These are phyloP conservation scores for Mycena kentingensis DNA, from an alignment of 768 basidiomycete genomes.

Conservation along the genomic window DNA sequence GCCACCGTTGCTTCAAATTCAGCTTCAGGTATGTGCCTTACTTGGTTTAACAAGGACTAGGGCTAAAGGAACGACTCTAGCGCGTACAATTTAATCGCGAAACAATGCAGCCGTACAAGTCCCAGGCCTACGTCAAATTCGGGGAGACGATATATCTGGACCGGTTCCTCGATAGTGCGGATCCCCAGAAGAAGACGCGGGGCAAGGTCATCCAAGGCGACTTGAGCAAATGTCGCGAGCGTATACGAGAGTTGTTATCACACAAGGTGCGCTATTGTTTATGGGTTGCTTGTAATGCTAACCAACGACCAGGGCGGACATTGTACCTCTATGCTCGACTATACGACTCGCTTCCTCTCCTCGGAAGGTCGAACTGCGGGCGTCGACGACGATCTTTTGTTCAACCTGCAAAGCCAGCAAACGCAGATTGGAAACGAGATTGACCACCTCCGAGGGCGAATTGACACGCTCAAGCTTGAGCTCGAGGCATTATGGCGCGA, in stretches of 20 bases:
- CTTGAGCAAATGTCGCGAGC: conserved; percentile 64
- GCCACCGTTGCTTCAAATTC: conserved; percentile 91
- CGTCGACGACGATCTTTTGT: conserved; percentile 62
- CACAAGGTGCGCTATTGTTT: conserved; percentile 56
- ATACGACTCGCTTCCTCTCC: conserved; percentile 60
- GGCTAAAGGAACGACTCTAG: conserved; percentile 40
- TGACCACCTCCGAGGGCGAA: conserved; percentile 50
- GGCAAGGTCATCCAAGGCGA: conserved; percentile 72
- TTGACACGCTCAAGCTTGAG: conserved; percentile 60
- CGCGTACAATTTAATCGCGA: conserved; percentile 94
- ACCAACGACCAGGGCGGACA: conserved; percentile 49
- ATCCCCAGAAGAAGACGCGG: conserved; percentile 67
- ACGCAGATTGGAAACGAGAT: conserved; percentile 56
- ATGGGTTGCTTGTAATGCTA: not conserved
- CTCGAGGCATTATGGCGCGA: conserved; percentile 78
- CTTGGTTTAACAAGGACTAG: not conserved
- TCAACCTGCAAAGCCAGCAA: conserved; percentile 56
- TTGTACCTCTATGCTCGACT: conserved; percentile 56
- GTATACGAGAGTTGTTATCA: conserved; percentile 66
- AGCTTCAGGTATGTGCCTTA: conserved; percentile 73
- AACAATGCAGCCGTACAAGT: conserved; percentile 90
- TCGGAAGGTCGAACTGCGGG: conserved; percentile 45
- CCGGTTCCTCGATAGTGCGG: conserved; percentile 81
- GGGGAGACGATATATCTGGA: conserved; percentile 87
- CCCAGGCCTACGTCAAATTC: conserved; percentile 93